Conservation (phyloP, 148 eudicot species). For the Camellia sinensis region DNA sequence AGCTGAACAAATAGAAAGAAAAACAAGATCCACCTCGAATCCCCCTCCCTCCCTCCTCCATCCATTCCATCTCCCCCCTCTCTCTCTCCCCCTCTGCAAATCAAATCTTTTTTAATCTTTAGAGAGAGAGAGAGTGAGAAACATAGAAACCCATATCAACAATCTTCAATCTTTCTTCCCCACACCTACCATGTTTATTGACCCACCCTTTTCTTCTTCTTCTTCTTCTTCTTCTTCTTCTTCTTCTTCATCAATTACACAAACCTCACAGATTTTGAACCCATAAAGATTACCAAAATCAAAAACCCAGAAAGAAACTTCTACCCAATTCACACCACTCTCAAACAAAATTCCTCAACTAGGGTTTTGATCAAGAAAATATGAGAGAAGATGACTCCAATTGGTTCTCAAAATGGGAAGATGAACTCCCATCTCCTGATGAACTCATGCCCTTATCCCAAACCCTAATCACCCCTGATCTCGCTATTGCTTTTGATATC, state of each 20-base stretch:
- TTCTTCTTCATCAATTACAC: no score
- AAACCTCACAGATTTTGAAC: not conserved
- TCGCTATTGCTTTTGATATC: constrained; percentile 80
- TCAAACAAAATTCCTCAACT: not conserved
- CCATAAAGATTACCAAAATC: not conserved
- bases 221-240: no score
- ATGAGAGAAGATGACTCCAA: constrained; percentile 83
- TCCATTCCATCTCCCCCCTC: not conserved
- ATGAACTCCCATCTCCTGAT: constrained; percentile 72
- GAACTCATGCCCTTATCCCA: constrained; percentile 80
- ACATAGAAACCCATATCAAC: not conserved
- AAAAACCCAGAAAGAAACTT: not conserved
- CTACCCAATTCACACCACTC: not conserved
- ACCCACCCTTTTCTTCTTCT: not conserved
- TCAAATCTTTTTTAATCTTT: not conserved
- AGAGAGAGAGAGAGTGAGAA: constrained; percentile 19
- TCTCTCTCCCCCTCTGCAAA: not conserved
- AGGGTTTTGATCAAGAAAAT: constrained; percentile 6
- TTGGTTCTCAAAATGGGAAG: constrained; percentile 93
- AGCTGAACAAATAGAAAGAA: constrained; percentile 23
- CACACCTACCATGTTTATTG: not conserved
- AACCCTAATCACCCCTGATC: constrained; percentile 87
- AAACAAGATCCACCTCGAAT: constrained; percentile 97
- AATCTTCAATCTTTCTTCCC: not conserved
- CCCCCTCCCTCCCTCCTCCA: constrained; percentile 34